Percentiles rank a stretch among this genome's conserved stretches.
These are phyloP conservation scores for Lactarius sp. DNA, from an alignment of 768 basidiomycete genomes.

Conservation along the genomic window DNA sequence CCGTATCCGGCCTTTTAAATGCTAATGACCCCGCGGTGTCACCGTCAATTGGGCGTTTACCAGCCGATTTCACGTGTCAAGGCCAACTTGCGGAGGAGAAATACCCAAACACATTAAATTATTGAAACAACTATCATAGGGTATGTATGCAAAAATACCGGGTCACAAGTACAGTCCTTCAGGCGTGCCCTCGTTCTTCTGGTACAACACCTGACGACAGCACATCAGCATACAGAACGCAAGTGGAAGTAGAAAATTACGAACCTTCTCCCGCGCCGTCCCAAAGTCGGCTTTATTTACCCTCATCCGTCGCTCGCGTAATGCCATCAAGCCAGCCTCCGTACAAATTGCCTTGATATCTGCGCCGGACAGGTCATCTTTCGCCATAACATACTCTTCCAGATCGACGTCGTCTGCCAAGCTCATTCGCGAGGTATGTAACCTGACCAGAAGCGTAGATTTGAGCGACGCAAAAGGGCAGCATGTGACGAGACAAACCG, in stretches of 20 bases:
- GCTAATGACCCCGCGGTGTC: background rate
- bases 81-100: background rate
- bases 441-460: constrained; percentile 36
- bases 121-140: constrained; percentile 4
- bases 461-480: constrained; percentile 2
- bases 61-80: constrained; percentile 12
- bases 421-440: constrained; percentile 96
- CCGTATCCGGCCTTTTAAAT: background rate
- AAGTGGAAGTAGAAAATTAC: constrained; percentile 19
- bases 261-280: constrained; percentile 87
- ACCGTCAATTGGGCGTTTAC: background rate
- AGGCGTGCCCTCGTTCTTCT: constrained; percentile 96
- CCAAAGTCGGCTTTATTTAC: constrained; percentile 91
- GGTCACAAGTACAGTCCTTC: constrained; percentile 84
- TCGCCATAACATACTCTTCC: constrained; percentile 92
- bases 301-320: constrained; percentile 92
- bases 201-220: constrained; percentile 65
- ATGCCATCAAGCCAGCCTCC: constrained; percentile 92
- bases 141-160: constrained; percentile 40
- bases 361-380: constrained; percentile 94
- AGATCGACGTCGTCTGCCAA: constrained; percentile 83
- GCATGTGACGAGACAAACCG: constrained; percentile 41
- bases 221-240: constrained; percentile 17
- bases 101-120: constrained; percentile 8
- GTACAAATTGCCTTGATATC: constrained; percentile 99